phyloP scores from a whole-genome alignment of 257 asterid species.

The Lycium barbarum region DNA sequence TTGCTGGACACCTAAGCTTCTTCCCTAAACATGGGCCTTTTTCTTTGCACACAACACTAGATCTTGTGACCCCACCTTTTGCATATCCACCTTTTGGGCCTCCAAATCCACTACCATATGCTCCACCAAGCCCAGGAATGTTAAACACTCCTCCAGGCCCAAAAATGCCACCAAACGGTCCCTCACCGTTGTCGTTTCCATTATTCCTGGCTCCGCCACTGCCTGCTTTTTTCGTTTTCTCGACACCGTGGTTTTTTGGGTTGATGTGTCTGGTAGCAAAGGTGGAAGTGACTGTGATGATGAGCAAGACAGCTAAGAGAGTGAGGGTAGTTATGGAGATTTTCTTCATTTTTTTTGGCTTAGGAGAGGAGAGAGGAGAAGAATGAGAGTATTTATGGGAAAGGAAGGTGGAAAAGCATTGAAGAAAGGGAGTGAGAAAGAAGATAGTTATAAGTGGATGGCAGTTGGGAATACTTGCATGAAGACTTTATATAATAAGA shows the following conservation, averaged over 20 bases:
- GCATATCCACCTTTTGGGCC: constrained; percentile 74
- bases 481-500: constrained; percentile 10
- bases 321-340: constrained; percentile 35
- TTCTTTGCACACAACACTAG: constrained; percentile 53
- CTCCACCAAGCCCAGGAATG: constrained; percentile 79
- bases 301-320: constrained; percentile 41
- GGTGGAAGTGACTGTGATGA: constrained; percentile 45
- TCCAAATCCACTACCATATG: constrained; percentile 75
- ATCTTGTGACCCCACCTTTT: constrained; percentile 50
- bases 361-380: constrained; percentile 21
- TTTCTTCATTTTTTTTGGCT: constrained; percentile 39
- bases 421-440: constrained; percentile 23
- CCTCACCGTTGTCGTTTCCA: constrained; percentile 3
- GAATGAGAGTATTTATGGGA: constrained; percentile 24
- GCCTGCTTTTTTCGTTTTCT: constrained; percentile 28
- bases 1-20: constrained; percentile 80
- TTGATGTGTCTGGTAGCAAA: constrained; percentile 43
- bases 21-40: constrained; percentile 84
- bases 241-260: background rate
- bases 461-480: constrained; percentile 51
- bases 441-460: constrained; percentile 46
- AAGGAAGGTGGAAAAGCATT: constrained; percentile 37
- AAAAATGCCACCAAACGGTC: constrained; percentile 50
- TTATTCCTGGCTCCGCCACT: constrained; percentile 32
- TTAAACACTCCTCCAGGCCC: constrained; percentile 64